Evolutionary conservation across 177 flowering plant genomes (phyloP), one percentile per base, ranked within the genome.

Genomic region (Telopea speciosissima): DNA sequence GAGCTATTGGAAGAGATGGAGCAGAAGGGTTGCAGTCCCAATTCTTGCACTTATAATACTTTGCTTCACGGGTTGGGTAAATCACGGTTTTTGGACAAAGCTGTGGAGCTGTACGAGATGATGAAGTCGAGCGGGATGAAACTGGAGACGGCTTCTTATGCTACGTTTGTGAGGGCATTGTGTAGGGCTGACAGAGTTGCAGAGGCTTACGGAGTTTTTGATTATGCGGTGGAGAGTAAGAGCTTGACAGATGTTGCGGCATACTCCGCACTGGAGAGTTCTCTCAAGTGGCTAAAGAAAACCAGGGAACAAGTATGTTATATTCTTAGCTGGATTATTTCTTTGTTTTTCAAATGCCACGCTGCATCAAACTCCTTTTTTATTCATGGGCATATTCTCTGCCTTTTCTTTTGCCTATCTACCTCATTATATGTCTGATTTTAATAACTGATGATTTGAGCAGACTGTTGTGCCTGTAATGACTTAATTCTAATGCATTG

Each of bases 161-260:
- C 89, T 54, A 83, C 91, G 1, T 74, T 88, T 73, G 76, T 95
- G 68, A 86, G 97, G 84, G 76, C 80, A 14, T 85, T 95, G 36
- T 91, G 96, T 81, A 80, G 89, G 79, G 82, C 73, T 13, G 88
- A 86, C 42, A 84, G 75, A 75, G 78, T 92, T 71, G 91, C 91
- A 0, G 96, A 89, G 66, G 97, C 99, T 23, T 95, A 90, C 78
- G 95, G 85, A 72, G 92, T 89, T 23, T 94, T 87, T 85, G 99
- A 94, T 85, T 92, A 92, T 83, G 97, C 88, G 0, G 82, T 88
- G 59, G 86, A 86, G 80, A 92, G 95, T 70, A 94, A 94, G 85
- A 92, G 99, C 74, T 63, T 92, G 54, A 83, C 85, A 0, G 95
- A 90, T 78, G 89, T 83, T 68, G 69, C 86, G 62, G 97, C 99